Conservation (phyloP, 352 stramenopile species). For the Pythium biforme region DNA sequence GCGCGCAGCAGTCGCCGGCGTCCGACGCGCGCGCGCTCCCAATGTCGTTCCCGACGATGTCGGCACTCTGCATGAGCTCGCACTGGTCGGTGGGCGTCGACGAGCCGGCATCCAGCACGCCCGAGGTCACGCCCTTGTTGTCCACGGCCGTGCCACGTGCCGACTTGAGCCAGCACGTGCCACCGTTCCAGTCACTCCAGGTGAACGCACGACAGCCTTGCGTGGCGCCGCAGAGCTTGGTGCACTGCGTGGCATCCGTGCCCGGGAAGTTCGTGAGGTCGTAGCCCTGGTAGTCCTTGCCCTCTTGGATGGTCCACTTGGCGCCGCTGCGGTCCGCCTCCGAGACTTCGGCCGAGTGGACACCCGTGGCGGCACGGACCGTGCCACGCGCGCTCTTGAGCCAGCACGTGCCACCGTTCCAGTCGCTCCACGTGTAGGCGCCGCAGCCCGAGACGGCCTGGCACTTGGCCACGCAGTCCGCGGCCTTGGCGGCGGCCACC, state of each 20-base stretch:
- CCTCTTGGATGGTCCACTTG: background rate
- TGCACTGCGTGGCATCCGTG: background rate
- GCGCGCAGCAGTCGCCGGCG: slow-evolving; percentile 6
- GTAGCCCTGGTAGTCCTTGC: slow-evolving; percentile 15
- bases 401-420: slow-evolving; percentile 53
- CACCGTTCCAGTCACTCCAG: slow-evolving; percentile 47
- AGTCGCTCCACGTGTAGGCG: slow-evolving; percentile 40
- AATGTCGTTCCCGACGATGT: slow-evolving; percentile 34
- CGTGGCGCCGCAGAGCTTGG: background rate
- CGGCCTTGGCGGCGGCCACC: background rate
- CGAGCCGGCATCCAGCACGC: background rate
- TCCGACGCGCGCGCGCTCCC: background rate
- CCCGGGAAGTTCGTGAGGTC: slow-evolving; percentile 8
- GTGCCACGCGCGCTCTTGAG: slow-evolving; percentile 36
- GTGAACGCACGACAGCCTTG: slow-evolving; percentile 19
- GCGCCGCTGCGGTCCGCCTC: slow-evolving; percentile 18
- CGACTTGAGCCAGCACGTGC: slow-evolving; percentile 55
- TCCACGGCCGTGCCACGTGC: background rate
- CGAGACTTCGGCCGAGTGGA: slow-evolving; percentile 29
- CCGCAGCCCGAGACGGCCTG: background rate
- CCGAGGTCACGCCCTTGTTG: slow-evolving; percentile 4
- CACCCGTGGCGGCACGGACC: background rate
- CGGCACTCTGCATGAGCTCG: slow-evolving; percentile 11
- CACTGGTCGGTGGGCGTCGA: background rate
- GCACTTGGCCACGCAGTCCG: slow-evolving; percentile 5